These are phyloP conservation scores for Nakazawaea wyomingensis DNA, from an alignment of 805 yeast genomes.

Conservation along the genomic window DNA sequence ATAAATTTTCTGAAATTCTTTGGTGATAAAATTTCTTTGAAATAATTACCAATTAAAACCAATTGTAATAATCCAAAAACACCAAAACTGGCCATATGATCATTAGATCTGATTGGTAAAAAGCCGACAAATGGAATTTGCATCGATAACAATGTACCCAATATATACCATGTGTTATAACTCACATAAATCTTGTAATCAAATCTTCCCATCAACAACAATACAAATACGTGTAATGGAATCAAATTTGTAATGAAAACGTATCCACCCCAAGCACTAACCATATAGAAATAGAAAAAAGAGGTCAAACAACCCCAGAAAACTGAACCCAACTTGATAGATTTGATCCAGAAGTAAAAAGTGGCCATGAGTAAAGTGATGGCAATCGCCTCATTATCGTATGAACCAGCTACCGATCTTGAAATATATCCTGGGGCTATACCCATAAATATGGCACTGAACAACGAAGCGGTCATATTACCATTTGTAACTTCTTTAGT, in stretches of 20 bases:
- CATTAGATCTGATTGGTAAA: constrained; percentile 93
- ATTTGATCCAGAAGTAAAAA: constrained; percentile 92
- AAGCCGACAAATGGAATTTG: constrained; percentile 99
- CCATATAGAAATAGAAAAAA: constrained; percentile 94
- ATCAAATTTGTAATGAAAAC: constrained; percentile 97
- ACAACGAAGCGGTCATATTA: constrained; percentile 66
- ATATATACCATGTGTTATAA: constrained; percentile 93
- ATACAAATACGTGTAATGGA: constrained; percentile 89
- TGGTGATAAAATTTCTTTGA: constrained; percentile 67
- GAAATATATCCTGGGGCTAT: constrained; percentile 98
- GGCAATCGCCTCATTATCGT: constrained; percentile 98
- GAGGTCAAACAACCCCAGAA: constrained; percentile 82
- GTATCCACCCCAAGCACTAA: constrained; percentile 99
- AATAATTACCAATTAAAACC: constrained; percentile 78
- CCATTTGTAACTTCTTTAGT: constrained; percentile 87
- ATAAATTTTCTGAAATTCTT: constrained; percentile 69
- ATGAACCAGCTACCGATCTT: constrained; percentile 97
- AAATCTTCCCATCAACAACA: constrained; percentile 92
- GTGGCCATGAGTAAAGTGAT: constrained; percentile 94
- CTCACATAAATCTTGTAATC: constrained; percentile 78
- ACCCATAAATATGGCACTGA: constrained; percentile 93
- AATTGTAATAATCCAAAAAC: constrained; percentile 93
- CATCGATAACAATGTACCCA: constrained; percentile 98
- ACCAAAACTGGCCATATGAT: constrained; percentile 97
- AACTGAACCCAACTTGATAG: constrained; percentile 85